Base-by-base conservation (phyloP, 345 rosid genomes). In the Acer negundo region DNA sequence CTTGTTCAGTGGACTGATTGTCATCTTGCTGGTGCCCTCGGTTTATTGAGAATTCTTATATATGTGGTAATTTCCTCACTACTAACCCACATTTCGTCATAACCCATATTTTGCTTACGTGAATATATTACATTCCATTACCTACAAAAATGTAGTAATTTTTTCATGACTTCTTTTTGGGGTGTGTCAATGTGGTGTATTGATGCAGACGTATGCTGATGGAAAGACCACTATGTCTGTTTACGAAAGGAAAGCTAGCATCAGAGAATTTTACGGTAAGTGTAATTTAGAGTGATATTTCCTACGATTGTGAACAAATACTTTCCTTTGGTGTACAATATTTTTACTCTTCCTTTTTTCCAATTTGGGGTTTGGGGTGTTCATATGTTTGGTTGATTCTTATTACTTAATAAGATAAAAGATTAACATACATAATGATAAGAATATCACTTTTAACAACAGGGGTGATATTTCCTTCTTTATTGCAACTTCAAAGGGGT, bases 1-100 rank as follows among this genome's bases (percentile, higher is more conserved):
- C 98, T 96, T 78, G 98, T 94, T 69, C 97, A 91, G 62, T 95
- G 99, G 99, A 93, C 97, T 35, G 94, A 92, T 80, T 94, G 95
- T 84, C 87, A 94, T 78, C 92, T 96, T 1, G 99, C 99, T 46
- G 99, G 98, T 71, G 83, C 97, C 8, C 89, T 96, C 31, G 98
- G 99, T 23, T 86, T 96, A 68, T 96, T 96, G 44, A 90, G 99
- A 80, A 85, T 95, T 73, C 97, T 93, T 62, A 87, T 92, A 69
- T 93, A 91, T 68, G 86, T 85, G 97, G 95, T 93, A 84, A 59
- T 6, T 31, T 82, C 64, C 67, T 62, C 55, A 40, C 44, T 72
- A 35, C 40, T 53, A 0, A 26, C 51, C 77, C 44, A 38, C 24
- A 10, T 28, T 64, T 67, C 3, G 13, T 75, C 20, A 35, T 46